These are phyloP conservation scores for Filobasidium floriforme DNA, from an alignment of 768 basidiomycete species.

Conservation along the genomic window DNA sequence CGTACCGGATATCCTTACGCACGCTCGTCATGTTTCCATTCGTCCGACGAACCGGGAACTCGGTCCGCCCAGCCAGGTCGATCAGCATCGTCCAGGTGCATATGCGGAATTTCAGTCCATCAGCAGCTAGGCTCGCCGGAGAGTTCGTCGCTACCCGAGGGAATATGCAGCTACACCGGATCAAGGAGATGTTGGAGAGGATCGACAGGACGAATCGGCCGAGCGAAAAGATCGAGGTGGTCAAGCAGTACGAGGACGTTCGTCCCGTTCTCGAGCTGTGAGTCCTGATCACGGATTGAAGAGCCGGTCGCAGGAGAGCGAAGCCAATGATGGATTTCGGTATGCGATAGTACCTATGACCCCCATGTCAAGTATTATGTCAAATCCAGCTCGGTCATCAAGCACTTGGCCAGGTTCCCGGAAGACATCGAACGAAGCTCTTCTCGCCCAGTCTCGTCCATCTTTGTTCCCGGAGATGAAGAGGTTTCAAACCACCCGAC, in stretches of 20 bases:
- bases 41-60: no score
- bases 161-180: slow-evolving; percentile 25
- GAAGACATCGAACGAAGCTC: background rate
- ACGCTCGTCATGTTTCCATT: no score
- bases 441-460: background rate
- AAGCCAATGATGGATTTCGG: background rate
- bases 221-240: slow-evolving; percentile 29
- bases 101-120: no score
- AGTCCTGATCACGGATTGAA: slow-evolving; percentile 11
- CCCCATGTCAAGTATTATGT: slow-evolving; percentile 30
- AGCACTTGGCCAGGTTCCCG: slow-evolving; percentile 4
- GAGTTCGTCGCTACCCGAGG: background rate
- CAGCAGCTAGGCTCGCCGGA: background rate
- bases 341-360: slow-evolving; percentile 31
- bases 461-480: background rate
- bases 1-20: no score
- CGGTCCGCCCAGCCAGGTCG: no score
- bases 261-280: slow-evolving; percentile 34
- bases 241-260: slow-evolving; percentile 36
- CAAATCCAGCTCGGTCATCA: slow-evolving; percentile 23
- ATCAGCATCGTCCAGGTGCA: no score
- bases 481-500: slow-evolving; percentile 14
- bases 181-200: slow-evolving; percentile 27
- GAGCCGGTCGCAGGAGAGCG: background rate
- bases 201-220: slow-evolving; percentile 33